A percentile compares a stretch with the other conserved stretches of the same genome.
These are phyloP conservation scores for Lentinula boryana DNA, from an alignment of 768 basidiomycete genomes.

Conservation along the genomic window DNA sequence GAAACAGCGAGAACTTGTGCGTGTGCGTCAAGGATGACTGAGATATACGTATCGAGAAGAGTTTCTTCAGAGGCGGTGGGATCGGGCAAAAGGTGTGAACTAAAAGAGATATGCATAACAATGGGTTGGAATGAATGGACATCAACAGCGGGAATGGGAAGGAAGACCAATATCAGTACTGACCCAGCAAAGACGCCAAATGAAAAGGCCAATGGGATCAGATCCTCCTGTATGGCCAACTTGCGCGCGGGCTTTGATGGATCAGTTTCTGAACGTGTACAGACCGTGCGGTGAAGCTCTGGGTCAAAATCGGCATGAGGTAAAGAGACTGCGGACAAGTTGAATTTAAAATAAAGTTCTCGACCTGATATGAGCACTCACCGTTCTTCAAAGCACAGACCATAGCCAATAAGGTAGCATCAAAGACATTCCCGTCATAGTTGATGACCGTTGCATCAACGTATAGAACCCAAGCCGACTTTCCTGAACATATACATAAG, in stretches of 20 bases:
- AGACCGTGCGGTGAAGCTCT: conserved; percentile 56
- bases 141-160: background rate
- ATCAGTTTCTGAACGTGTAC: conserved; percentile 30
- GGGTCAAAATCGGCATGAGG: conserved; percentile 70
- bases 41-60: conserved; percentile 66
- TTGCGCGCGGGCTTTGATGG: conserved; percentile 19
- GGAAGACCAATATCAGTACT: conserved; percentile 18
- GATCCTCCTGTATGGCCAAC: conserved; percentile 35
- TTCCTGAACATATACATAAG: conserved; percentile 76
- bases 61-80: conserved; percentile 91
- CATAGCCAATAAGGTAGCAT: conserved; percentile 84
- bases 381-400: conserved; percentile 82
- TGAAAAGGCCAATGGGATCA: conserved; percentile 48
- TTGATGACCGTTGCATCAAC: conserved; percentile 94
- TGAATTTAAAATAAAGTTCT: background rate
- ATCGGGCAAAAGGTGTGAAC: conserved; percentile 68
- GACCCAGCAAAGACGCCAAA: conserved; percentile 85
- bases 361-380: conserved; percentile 29
- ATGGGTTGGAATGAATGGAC: background rate
- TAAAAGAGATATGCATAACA: conserved; percentile 25
- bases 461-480: conserved; percentile 90
- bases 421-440: conserved; percentile 94
- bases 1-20: conserved; percentile 43
- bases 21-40: conserved; percentile 50
- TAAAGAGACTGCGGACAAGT: conserved; percentile 47